These are phyloP conservation scores for Aurifilum marmelostoma DNA, from an alignment of 2,329 filamentous ascomycete genomes.

Conservation along the genomic window DNA sequence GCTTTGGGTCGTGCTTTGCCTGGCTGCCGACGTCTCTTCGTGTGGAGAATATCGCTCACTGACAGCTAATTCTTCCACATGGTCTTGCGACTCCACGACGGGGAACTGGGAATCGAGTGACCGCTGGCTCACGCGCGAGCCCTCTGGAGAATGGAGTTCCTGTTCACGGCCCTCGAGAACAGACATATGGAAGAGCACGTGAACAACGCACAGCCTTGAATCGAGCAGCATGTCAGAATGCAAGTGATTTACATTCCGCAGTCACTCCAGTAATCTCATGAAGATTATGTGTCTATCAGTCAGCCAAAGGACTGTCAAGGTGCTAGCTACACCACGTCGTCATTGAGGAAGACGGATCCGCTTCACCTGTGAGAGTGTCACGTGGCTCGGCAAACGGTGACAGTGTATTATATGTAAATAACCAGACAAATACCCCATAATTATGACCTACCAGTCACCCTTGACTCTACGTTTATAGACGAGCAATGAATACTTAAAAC, in stretches of 20 bases:
- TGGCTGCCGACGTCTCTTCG: no score
- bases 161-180: no score
- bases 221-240: neutral
- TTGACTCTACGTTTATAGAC: neutral
- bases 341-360: neutral
- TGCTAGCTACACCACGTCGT: no score
- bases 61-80: no score
- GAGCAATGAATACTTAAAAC: neutral
- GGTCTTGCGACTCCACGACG: no score
- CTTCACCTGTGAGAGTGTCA: neutral
- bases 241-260: neutral
- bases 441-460: neutral
- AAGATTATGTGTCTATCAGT: neutral
- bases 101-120: no score
- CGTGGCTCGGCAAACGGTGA: neutral
- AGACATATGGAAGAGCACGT: no score
- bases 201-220: no score
- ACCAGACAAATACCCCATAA: neutral
- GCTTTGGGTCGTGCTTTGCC: no score
- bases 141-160: no score
- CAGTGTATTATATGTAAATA: neutral
- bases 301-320: neutral
- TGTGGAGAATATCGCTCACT: no score
- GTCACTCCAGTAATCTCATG: neutral
- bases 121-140: no score